Base-by-base conservation (phyloP, 2,329 filamentous ascomycete genomes). In the Penicillium sp. region DNA sequence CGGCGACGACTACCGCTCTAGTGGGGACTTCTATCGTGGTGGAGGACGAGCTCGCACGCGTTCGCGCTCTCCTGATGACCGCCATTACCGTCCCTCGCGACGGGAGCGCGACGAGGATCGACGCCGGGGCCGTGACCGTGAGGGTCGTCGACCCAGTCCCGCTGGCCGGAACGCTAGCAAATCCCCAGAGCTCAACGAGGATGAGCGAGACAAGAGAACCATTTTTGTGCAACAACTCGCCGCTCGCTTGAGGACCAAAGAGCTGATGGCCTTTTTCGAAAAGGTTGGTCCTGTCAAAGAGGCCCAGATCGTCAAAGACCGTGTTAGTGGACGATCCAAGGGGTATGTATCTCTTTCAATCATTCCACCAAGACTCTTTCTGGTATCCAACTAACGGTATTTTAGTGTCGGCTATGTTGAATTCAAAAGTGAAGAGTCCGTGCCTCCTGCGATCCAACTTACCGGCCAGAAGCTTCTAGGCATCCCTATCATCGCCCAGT, bases 181-280 rank as follows among this genome's bases (percentile, higher is more conserved):
- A 62, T 81, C 80, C 24, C 76, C 91, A 24, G 87, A 90, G 70
- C 85, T 90, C 56, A 96, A 90, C 67, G 92, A 97, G 74, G 94
- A 97, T 77, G 94, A 99, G 77, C 89, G 93, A 70, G 94, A 99
- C 78, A 89, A 91, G 67, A 90, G 94, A 68, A 99, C 95, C 54
- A 91, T 99, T 55, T 99, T 99, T 72, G 94, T 99, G 51, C 94
- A 99, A 80, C 94, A 99, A 77, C 88, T 99, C 71, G 94, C 94
- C 64, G 92, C 92, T 64, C 90, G 94, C 70, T 83, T 97, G 62
- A 88, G 93, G 66, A 96, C 91, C 52, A 92, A 91, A 69, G 92
- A 97, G 75, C 82, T 99, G 60, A 93, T 95, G 74, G 85, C 87
- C 58, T 99, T 99, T 75, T 99, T 99, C 70, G 91, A 96, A 74